Conservation (phyloP, 768 basidiomycete species). For the Russula ochroleuca region DNA sequence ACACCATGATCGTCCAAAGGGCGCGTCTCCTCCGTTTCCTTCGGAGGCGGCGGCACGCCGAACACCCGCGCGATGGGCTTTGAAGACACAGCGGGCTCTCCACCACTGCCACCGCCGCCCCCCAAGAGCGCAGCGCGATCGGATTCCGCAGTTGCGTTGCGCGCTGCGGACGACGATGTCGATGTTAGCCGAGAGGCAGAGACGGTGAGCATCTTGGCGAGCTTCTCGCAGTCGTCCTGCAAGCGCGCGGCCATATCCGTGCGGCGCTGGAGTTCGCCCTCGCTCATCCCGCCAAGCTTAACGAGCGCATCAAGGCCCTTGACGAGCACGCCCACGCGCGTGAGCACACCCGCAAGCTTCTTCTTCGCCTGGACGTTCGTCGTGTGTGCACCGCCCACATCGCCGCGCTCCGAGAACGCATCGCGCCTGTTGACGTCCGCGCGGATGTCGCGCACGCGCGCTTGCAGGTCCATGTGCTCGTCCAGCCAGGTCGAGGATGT, state of each 20-base stretch:
- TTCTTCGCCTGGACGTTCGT: conserved; percentile 83
- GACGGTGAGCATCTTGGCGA: conserved; percentile 80
- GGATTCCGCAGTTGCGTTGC: conserved; percentile 46
- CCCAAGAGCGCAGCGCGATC: conserved; percentile 62
- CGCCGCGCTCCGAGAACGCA: conserved; percentile 69
- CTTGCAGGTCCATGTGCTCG: conserved; percentile 76
- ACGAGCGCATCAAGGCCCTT: conserved; percentile 66
- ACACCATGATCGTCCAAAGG: conserved; percentile 84
- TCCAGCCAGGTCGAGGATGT: conserved; percentile 84
- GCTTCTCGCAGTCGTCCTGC: conserved; percentile 87
- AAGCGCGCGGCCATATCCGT: conserved; percentile 85
- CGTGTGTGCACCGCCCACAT: conserved; percentile 68
- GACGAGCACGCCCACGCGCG: conserved; percentile 67
- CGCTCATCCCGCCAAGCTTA: conserved; percentile 67
- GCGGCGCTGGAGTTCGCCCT: conserved; percentile 88
- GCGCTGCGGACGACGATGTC: conserved; percentile 34
- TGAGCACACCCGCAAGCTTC: conserved; percentile 71
- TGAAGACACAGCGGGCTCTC: neutral
- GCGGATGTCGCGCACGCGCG: conserved; percentile 73
- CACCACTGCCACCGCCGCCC: neutral
- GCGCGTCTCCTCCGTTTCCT: conserved; percentile 82
- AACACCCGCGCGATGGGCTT: conserved; percentile 70
- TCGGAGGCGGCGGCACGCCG: conserved; percentile 53
- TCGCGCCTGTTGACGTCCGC: conserved; percentile 86
- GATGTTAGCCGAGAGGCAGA: conserved; percentile 46